phyloP scores from a whole-genome alignment of 2,329 filamentous ascomycete species.

The Xylariaceae sp. region DNA sequence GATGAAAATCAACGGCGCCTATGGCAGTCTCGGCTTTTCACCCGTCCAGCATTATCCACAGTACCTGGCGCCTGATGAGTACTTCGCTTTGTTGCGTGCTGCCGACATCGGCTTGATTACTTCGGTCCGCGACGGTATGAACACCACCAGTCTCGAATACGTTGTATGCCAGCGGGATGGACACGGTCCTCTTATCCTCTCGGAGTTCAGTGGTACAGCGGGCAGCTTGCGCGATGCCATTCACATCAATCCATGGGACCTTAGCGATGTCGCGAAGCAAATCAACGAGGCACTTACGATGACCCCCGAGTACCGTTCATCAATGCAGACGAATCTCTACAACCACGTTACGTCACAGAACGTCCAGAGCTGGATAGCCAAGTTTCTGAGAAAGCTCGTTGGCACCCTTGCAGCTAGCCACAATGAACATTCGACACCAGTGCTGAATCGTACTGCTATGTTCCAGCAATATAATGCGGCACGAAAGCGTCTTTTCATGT shows the following conservation, averaged over 20 bases:
- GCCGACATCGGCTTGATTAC: slow-evolving; percentile 93
- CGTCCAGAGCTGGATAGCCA: slow-evolving; percentile 79
- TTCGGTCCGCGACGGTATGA: slow-evolving; percentile 95
- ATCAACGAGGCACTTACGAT: slow-evolving; percentile 80
- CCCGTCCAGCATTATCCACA: slow-evolving; percentile 95
- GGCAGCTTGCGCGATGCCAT: slow-evolving; percentile 81
- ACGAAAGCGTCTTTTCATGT: slow-evolving; percentile 87
- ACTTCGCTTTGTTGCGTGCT: slow-evolving; percentile 86
- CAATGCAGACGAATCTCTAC: slow-evolving; percentile 73
- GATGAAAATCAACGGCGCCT: slow-evolving; percentile 84
- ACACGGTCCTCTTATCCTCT: slow-evolving; percentile 85
- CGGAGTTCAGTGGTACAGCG: slow-evolving; percentile 93
- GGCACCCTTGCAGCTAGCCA: slow-evolving; percentile 75
- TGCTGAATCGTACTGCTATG: slow-evolving; percentile 70
- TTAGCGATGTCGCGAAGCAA: slow-evolving; percentile 75
- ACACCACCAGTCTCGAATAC: slow-evolving; percentile 93
- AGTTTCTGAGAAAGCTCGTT: slow-evolving; percentile 73
- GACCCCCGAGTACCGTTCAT: slow-evolving; percentile 58
- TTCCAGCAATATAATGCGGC: slow-evolving; percentile 70
- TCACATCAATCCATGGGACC: slow-evolving; percentile 96
- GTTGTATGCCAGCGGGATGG: slow-evolving; percentile 86
- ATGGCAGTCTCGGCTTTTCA: slow-evolving; percentile 81
- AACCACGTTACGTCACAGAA: slow-evolving; percentile 81
- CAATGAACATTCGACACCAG: slow-evolving; percentile 71
- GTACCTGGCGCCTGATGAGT: slow-evolving; percentile 84